Base-by-base conservation (phyloP, 768 basidiomycete genomes). In the Coprinopsis cinerea region DNA sequence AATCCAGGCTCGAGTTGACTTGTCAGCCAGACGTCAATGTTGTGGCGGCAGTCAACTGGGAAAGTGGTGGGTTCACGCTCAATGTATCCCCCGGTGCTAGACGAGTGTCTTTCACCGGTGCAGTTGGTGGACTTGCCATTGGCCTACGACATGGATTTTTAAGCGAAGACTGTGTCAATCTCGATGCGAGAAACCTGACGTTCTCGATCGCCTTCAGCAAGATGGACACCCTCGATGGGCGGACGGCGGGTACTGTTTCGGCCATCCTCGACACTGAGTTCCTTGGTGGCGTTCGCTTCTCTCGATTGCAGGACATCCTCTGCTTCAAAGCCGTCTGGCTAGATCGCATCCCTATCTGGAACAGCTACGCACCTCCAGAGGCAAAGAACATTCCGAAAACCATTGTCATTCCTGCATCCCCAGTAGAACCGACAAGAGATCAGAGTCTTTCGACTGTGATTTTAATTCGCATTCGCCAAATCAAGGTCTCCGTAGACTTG, bases 311-410 rank as follows among this genome's bases (percentile, higher is more conserved):
- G 65, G 93, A 96, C 61, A 82, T 94, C 47, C 74, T 97, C 17
- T 93, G 90, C 64, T 92, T 95, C 77, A 94, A 94, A 64, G 92
- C 92, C 4, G 90, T 95, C 11, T 95, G 92, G 91, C 64, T 95
- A 40, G 92, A 94, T 59, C 82, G 82, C 30, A 89, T 94, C 23
- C 89, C 91, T 0, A 68, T 88, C 6, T 78, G 93, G 58, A 78
- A 80, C 32, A 74, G 67, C 28, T 65, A 68, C 45, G 55, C 62
- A 44, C 55, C 64, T 18, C 56, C 26, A 10, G 53, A 55, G 23
- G 34, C 23, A 9, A 52, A 36, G 17, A 46, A 49, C 26, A 64
- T 18, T 39, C 44, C 47, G 56, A 67, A 54, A 26, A 58, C 32
- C 39, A 18, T 25, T 5, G 7, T 43, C 18, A 66, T 43, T 45